Evolutionary conservation across 495 filamentous ascomycete genomes (phyloP), one percentile per base, ranked within the genome.

Genomic region (Parachaetomium inaequale): DNA sequence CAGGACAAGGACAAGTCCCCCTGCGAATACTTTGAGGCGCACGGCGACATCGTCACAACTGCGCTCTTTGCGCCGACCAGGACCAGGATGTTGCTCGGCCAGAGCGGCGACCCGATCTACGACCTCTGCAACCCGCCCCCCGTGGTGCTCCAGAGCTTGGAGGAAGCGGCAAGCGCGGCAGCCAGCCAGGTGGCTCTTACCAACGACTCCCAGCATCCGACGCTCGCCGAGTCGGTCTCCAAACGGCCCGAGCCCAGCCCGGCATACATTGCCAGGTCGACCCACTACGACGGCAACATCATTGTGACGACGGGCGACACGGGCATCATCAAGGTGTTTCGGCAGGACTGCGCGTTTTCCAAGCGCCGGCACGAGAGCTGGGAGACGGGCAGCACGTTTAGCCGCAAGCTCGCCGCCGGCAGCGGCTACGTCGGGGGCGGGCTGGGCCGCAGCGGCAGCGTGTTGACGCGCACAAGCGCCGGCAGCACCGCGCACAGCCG

Each of bases 41-140:
- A 96, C 70, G 85, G 88, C 1, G 85, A 88, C 38, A 91, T 95
- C 59, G 92, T 96, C 10, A 99, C 94, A 0, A 87, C 87, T 21
- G 88, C 92, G 0, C 77, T 95, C 6, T 86, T 96, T 64, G 95
- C 95, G 0, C 95, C 94, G 0, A 83, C 83, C 1, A 85, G 82
- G 59, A 90, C 92, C 4, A 83, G 91, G 62, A 88, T 91, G 70
- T 78, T 90, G 2, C 80, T 99, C 0, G 86, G 87, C 17, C 78
- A 82, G 34, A 94, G 92, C 10, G 89, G 91, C 57, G 94, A 99
- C 71, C 95, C 93, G 8, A 82, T 99, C 32, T 99, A 91, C 72
- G 93, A 97, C 68, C 82, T 98, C 23, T 98, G 94, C 78, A 97
- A 99, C 68, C 94, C 94, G 11, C 93, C 93, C 10, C 93, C 92